These are phyloP conservation scores for Heracleum sosnowskyi DNA, from an alignment of 129 eudicot genomes.

Conservation along the genomic window DNA sequence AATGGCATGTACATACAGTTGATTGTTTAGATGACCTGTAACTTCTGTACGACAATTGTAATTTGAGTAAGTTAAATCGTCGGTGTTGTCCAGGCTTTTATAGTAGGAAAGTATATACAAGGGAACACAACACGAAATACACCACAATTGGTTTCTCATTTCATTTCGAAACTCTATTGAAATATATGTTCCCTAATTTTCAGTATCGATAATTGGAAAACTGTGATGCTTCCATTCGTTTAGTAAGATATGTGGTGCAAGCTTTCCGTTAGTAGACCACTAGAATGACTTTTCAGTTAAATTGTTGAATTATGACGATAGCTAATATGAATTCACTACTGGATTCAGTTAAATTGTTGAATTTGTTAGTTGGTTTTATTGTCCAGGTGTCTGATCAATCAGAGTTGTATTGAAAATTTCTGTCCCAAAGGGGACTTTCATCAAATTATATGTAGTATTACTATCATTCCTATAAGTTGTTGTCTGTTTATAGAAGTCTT, in stretches of 20 bases:
- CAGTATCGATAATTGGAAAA: not conserved
- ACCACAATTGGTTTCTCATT: not conserved
- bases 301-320: too few species aligned
- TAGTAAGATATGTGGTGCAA: conserved; percentile 8
- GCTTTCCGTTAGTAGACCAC: not conserved
- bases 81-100: not conserved
- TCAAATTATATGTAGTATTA: too few species aligned
- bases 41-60: not conserved
- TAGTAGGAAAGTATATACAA: not conserved
- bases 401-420: too few species aligned
- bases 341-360: too few species aligned
- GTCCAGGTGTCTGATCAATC: too few species aligned
- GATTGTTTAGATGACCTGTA: not conserved
- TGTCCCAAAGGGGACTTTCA: too few species aligned
- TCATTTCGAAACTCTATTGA: not conserved
- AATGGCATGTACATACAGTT: too few species aligned
- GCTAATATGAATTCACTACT: too few species aligned
- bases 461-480: too few species aligned
- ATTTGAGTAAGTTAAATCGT: not conserved
- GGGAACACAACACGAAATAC: not conserved
- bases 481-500: too few species aligned
- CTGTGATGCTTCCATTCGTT: not conserved
- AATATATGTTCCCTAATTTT: not conserved
- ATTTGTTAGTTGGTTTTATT: too few species aligned
- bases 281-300: conserved; percentile 2